Evolutionary conservation across 164 flowering plant species (phyloP), one percentile per base, ranked within the genome.

Genomic region (Malania oleifera): DNA sequence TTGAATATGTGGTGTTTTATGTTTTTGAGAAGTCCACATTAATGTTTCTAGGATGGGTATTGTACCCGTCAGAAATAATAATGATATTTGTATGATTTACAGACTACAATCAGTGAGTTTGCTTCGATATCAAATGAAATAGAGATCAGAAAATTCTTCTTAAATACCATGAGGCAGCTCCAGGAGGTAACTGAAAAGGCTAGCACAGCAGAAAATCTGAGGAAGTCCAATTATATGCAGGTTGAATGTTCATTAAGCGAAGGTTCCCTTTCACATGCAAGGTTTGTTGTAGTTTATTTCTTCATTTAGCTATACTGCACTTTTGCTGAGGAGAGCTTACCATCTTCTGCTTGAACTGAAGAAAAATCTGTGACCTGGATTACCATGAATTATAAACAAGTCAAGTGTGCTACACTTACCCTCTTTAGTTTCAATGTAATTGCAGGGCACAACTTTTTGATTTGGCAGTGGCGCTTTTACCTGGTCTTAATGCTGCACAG

Each of bases 81-180:
- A 41, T 25, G 38, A 7, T 44, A 31, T 47, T 25, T 45, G 8
- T 22, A 29, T 29, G n/a, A 23, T 26, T 62, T 82, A 13, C 82
- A 95, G 99, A 57, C 77, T 53, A 77, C 95, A 18, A 89, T 95
- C 34, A 67, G 77, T 40, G 89, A 84, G 58, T 62, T 95, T 66
- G 86, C 99, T 63, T 85, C 99, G 23, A 84, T 95, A 72, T 66
- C 96, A 4, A 90, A 85, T 35, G 78, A 78, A 66, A 68, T 43
- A 48, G 77, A 75, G 14, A 75, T 89, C 35, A 14, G 69, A 52
- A 72, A 62, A 23, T 62, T 78, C 44, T 87, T 83, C 64, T 61
- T 2, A 19, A 64, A n/a, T 45, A 80, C 81, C 65, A 80, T 91
- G 96, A 35, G 52, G 52, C 73, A 67, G 70, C 87, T 95, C 64